Conservation (phyloP, 768 basidiomycete genomes). For the Auriculariales sp. region DNA sequence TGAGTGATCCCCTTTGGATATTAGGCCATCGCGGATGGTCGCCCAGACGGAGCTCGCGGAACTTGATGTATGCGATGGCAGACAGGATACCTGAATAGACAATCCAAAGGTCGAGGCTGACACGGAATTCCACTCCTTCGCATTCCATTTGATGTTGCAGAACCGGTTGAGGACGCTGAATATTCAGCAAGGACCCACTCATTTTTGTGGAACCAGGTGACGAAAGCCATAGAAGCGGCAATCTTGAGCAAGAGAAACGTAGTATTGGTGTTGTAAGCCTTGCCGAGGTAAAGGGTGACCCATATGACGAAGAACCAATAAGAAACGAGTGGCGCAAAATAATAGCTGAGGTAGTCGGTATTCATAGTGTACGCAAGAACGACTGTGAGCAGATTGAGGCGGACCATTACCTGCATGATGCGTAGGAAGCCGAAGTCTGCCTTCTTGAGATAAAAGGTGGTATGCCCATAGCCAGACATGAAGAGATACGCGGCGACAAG, state of each 20-base stretch:
- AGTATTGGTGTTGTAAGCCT: constrained; percentile 56
- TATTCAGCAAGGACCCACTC: constrained; percentile 45
- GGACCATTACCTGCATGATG: constrained; percentile 62
- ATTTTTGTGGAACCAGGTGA: constrained; percentile 53
- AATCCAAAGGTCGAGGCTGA: constrained; percentile 78
- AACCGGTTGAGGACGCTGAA: constrained; percentile 51
- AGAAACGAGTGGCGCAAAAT: constrained; percentile 81
- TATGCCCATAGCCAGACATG: constrained; percentile 88
- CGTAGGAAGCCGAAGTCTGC: constrained; percentile 73
- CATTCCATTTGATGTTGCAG: constrained; percentile 71
- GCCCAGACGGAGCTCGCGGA: constrained; percentile 54
- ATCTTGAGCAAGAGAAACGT: constrained; percentile 61
- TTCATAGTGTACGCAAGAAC: constrained; percentile 81
- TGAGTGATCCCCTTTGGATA: constrained; percentile 31
- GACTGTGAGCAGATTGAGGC: constrained; percentile 73
- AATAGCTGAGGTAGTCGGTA: constrained; percentile 82
- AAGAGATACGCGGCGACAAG: constrained; percentile 71
- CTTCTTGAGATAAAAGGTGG: constrained; percentile 79
- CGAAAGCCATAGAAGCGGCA: constrained; percentile 40
- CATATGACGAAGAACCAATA: constrained; percentile 86
- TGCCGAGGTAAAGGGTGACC: constrained; percentile 56
- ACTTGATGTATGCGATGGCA: constrained; percentile 58
- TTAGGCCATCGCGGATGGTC: constrained; percentile 56
- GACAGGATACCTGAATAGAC: constrained; percentile 78
- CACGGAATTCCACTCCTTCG: constrained; percentile 82